These are phyloP conservation scores for Eutrema yunnanense DNA, from an alignment of 345 rosid genomes.

Conservation along the genomic window DNA sequence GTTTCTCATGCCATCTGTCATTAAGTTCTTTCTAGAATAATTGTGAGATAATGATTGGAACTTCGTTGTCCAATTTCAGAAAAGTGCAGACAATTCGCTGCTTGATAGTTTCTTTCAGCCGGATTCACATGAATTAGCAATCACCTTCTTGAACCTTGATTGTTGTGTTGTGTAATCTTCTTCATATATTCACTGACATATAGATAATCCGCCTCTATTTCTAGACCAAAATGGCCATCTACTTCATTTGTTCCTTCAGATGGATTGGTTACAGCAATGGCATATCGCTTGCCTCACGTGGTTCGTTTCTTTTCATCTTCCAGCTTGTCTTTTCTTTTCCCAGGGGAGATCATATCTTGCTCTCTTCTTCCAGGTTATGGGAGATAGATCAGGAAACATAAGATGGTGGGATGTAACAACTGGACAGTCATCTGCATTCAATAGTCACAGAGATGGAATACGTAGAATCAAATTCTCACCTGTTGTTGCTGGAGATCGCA, in stretches of 20 bases:
- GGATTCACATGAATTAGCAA: conserved; percentile 13
- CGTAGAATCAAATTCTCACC: conserved; percentile 95
- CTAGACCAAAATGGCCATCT: conserved; percentile 99
- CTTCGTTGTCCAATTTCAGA: neutral
- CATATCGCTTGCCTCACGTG: conserved; percentile 94
- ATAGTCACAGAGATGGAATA: conserved; percentile 86
- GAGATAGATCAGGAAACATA: conserved; percentile 80
- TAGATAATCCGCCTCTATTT: conserved; percentile 32
- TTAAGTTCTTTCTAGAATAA: neutral
- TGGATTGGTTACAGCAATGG: conserved; percentile 95
- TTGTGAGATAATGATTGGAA: neutral
- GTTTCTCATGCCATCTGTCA: neutral
- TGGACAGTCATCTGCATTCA: conserved; percentile 94
- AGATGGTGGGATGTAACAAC: conserved; percentile 99
- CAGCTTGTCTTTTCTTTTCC: conserved; percentile 14
- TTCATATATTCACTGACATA: conserved; percentile 13
- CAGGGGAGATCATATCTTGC: conserved; percentile 9
- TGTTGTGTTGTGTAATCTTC: conserved; percentile 10
- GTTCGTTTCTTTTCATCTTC: conserved; percentile 46
- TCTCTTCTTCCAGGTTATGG: conserved; percentile 49
- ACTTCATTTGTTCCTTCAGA: conserved; percentile 90
- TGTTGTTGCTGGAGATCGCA: conserved; percentile 84
- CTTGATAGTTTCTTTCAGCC: neutral
- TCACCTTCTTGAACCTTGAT: conserved; percentile 14
- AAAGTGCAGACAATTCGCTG: neutral